phyloP scores from a whole-genome alignment of 2,329 filamentous ascomycete genomes.

The Talaromyces amestolkiae region DNA sequence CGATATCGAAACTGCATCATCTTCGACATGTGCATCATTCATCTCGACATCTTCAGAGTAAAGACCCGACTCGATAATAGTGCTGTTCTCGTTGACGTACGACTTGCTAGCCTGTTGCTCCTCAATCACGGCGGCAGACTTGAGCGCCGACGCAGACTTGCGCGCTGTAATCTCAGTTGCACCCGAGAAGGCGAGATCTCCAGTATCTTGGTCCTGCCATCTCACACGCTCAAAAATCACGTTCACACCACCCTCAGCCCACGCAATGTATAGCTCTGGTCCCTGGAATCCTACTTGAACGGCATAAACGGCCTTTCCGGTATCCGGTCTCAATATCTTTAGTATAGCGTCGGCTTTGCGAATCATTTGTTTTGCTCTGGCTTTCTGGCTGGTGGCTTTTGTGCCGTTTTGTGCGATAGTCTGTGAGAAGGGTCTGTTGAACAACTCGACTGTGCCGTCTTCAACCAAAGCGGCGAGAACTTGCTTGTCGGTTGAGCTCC shows the following conservation, averaged over 20 bases:
- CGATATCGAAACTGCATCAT: conserved; percentile 26
- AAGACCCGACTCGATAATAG: conserved; percentile 52
- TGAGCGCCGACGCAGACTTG: conserved; percentile 44
- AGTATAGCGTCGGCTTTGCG: conserved; percentile 46
- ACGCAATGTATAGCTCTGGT: conserved; percentile 47
- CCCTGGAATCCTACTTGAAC: conserved; percentile 47
- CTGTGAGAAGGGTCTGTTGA: conserved; percentile 48
- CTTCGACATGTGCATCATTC: conserved; percentile 28
- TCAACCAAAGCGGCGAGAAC: conserved; percentile 48
- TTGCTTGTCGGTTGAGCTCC: conserved; percentile 35
- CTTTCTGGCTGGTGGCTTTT: conserved; percentile 43
- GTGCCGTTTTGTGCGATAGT: conserved; percentile 26
- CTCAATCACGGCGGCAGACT: conserved; percentile 53
- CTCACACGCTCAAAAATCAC: conserved; percentile 50
- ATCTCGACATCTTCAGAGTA: conserved; percentile 42
- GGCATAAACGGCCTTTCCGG: conserved; percentile 41
- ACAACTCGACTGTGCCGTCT: conserved; percentile 51
- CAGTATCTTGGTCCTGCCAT: conserved; percentile 46
- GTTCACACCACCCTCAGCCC: conserved; percentile 51
- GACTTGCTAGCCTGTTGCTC: conserved; percentile 50
- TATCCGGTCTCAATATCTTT: conserved; percentile 45
- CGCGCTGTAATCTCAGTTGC: conserved; percentile 45
- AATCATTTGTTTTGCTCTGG: conserved; percentile 45
- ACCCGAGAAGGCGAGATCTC: conserved; percentile 46
- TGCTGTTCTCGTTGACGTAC: conserved; percentile 57